phyloP scores from a whole-genome alignment of 225 moss, liverwort and hornwort species.

The Pseudisothecium myosuroides region DNA sequence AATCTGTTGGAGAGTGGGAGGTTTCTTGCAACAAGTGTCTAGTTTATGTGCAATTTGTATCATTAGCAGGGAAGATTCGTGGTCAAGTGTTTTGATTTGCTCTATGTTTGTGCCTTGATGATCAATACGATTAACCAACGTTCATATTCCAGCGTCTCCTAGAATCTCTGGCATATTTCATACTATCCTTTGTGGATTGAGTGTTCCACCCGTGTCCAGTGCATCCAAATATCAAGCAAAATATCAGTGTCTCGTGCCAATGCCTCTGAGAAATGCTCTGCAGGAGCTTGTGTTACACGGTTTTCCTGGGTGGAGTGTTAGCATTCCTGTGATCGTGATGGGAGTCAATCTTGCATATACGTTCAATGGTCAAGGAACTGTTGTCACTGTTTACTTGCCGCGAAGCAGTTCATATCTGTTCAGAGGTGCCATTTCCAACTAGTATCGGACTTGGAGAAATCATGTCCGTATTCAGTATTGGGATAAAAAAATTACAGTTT shows the following conservation, averaged over 20 bases:
- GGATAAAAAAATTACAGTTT: background rate
- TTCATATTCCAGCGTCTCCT: background rate
- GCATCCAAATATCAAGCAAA: background rate
- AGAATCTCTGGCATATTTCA: background rate
- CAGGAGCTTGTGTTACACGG: background rate
- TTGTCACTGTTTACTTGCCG: background rate
- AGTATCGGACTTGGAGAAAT: background rate
- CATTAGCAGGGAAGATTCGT: no score
- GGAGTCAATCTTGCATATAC: background rate
- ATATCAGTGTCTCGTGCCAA: background rate
- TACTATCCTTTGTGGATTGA: background rate
- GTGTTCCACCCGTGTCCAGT: no score
- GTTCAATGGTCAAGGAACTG: background rate
- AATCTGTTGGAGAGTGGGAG: background rate
- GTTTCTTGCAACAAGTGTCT: background rate
- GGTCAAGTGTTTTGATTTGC: background rate
- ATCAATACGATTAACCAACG: background rate
- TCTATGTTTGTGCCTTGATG: background rate
- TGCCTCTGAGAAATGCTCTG: background rate
- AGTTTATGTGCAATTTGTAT: background rate
- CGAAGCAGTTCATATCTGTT: background rate
- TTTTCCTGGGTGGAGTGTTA: background rate
- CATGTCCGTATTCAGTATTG: background rate
- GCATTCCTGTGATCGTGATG: constrained; percentile 1
- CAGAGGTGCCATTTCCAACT: background rate